Conservation (phyloP, 2,329 filamentous ascomycete species). For the Teratosphaeria destructans region DNA sequence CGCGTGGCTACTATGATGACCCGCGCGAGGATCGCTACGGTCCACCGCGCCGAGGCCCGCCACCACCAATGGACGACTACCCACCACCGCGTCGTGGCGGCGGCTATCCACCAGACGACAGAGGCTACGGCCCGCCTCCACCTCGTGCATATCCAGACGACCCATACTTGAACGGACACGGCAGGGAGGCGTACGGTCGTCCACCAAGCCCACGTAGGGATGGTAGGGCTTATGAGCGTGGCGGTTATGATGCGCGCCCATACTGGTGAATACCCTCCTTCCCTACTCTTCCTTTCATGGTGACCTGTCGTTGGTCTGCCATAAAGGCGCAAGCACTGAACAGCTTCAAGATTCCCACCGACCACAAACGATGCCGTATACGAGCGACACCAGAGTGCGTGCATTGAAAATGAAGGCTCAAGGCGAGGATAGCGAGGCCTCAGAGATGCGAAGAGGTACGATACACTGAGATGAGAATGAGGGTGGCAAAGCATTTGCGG, state of each 20-base stretch:
- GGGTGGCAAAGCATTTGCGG: not conserved
- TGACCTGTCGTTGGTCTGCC: not conserved
- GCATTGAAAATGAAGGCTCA: not conserved
- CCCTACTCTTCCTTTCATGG: constrained; percentile 3
- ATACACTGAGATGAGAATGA: not conserved
- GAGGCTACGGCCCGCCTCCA: constrained; percentile 39
- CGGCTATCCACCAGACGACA: constrained; percentile 62
- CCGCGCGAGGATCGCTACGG: constrained; percentile 59
- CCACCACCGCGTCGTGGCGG: constrained; percentile 50
- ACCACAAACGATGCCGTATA: not conserved
- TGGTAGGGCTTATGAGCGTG: constrained; percentile 20
- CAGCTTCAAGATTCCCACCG: not conserved
- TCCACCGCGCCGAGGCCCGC: constrained; percentile 54
- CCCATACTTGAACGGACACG: constrained; percentile 49
- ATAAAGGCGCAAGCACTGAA: constrained; percentile 2
- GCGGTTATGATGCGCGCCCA: constrained; percentile 17
- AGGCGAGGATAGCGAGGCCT: not conserved
- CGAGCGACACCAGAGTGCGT: not conserved
- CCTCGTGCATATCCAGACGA: constrained; percentile 46
- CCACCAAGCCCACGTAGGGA: constrained; percentile 40
- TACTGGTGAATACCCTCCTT: constrained; percentile 21
- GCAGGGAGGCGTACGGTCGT: constrained; percentile 42
- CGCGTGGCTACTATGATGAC: constrained; percentile 72
- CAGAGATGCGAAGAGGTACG: not conserved
- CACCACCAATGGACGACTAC: constrained; percentile 66